A percentile compares a stretch with the other conserved stretches of the same genome.
phyloP scores from a whole-genome alignment of 768 basidiomycete species.

The Lyophyllum atratum region DNA sequence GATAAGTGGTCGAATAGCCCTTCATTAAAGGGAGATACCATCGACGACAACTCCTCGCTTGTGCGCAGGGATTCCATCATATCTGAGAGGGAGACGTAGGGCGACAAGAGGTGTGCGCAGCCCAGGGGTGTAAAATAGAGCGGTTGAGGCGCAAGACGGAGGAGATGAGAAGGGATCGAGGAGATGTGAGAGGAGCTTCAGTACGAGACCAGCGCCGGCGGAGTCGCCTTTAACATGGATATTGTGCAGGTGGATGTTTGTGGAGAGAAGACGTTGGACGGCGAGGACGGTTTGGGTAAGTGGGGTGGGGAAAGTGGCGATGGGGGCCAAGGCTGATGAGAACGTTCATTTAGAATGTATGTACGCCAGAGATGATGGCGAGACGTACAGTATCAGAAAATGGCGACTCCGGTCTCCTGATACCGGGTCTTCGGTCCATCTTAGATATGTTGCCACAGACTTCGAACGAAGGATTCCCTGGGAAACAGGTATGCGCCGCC shows the following conservation, averaged over 20 bases:
- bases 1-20: too few species aligned
- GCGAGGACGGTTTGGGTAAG: constrained; percentile 26
- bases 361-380: neutral
- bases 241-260: constrained; percentile 25
- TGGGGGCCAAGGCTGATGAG: constrained; percentile 24
- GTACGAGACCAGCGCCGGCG: constrained; percentile 32
- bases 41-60: too few species aligned
- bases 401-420: constrained; percentile 24
- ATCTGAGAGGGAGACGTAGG: constrained; percentile 24
- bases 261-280: constrained; percentile 27
- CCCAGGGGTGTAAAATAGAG: constrained; percentile 18
- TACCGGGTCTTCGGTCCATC: constrained; percentile 9
- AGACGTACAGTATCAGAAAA: constrained; percentile 25
- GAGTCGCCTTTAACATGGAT: constrained; percentile 34
- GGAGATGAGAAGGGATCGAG: constrained; percentile 30
- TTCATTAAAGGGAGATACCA: too few species aligned
- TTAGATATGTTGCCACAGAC: constrained; percentile 26
- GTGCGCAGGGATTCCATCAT: constrained; percentile 11
- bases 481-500: too few species aligned
- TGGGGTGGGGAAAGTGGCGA: constrained; percentile 28
- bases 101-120: constrained; percentile 32
- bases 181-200: constrained; percentile 30
- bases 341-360: neutral
- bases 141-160: constrained; percentile 16
- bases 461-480: constrained; percentile 14